A percentile compares a stretch with the other conserved stretches of the same genome.
Conservation (phyloP, 768 basidiomycete genomes). For the Kwoniella bestiolae region DNA sequence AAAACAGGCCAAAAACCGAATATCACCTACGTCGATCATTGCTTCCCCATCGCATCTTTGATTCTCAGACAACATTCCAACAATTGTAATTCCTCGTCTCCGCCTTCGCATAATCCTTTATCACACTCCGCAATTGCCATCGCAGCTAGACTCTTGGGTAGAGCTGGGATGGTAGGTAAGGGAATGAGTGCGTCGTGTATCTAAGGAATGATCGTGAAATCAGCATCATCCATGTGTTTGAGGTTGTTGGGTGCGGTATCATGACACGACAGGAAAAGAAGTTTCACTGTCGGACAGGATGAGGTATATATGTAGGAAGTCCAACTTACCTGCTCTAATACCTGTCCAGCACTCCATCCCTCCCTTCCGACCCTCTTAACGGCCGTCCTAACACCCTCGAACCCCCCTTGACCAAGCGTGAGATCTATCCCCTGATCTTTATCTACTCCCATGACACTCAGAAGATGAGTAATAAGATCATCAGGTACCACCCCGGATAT, state of each 20-base stretch:
- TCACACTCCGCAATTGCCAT: conserved; percentile 91
- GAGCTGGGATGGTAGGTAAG: conserved; percentile 78
- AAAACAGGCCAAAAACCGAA: background rate
- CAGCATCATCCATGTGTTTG: background rate
- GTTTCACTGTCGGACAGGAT: background rate
- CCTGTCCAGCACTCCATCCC: conserved; percentile 89
- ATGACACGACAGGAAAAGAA: background rate
- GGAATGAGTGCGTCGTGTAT: conserved; percentile 84
- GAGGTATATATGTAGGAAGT: background rate
- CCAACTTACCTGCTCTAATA: conserved; percentile 77
- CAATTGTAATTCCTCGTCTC: conserved; percentile 95
- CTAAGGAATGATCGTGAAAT: conserved; percentile 62
- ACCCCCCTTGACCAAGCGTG: conserved; percentile 58
- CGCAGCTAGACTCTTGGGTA: conserved; percentile 79
- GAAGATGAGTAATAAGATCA: conserved; percentile 70
- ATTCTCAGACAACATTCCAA: conserved; percentile 83
- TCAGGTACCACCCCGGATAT: conserved; percentile 95
- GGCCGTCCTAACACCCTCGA: conserved; percentile 61
- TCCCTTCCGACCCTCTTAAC: conserved; percentile 80
- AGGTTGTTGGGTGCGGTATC: background rate
- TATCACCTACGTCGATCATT: conserved; percentile 1
- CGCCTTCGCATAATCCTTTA: conserved; percentile 92
- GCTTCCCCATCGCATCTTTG: conserved; percentile 62
- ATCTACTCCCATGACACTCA: conserved; percentile 73
- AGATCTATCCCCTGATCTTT: conserved; percentile 54